Evolutionary conservation across 257 asterid genomes (phyloP).

Genomic region (Osmanthus fragrans): DNA sequence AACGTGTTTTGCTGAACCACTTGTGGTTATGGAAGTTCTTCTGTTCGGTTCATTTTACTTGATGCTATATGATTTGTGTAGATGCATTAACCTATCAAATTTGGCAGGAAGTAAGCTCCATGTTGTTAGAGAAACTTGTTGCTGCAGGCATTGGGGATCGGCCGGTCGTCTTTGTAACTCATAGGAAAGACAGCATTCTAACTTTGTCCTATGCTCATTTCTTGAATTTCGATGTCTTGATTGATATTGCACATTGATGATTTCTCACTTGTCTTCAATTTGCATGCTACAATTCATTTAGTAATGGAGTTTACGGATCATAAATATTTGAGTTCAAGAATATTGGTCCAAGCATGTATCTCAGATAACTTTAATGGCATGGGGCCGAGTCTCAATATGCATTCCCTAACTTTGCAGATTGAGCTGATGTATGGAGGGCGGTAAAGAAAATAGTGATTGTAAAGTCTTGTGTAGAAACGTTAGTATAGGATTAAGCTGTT

Average conservation of each 20-base stretch:
- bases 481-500: neutral
- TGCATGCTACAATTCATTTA: neutral
- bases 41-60: conserved; percentile 2
- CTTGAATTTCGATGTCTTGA: neutral
- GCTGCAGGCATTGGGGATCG: conserved; percentile 97
- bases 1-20: neutral
- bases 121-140: conserved; percentile 83
- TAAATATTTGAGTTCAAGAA: conserved; percentile 11
- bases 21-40: conserved; percentile 1
- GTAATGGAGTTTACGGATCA: conserved; percentile 1
- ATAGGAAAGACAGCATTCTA: conserved; percentile 60
- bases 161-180: conserved; percentile 90
- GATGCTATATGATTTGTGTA: conserved; percentile 13
- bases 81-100: neutral
- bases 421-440: conserved; percentile 1
- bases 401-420: conserved; percentile 11
- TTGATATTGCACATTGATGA: conserved; percentile 13
- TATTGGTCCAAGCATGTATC: conserved; percentile 12
- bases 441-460: neutral
- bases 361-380: conserved; percentile 1
- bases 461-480: conserved; percentile 6
- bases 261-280: conserved; percentile 6
- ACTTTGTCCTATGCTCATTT: neutral
- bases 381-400: neutral
- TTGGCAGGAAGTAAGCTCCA: conserved; percentile 91